Evolutionary conservation across 257 asterid species (phyloP), one percentile per base, ranked within the genome.

Genomic region (Henckelia pumila): DNA sequence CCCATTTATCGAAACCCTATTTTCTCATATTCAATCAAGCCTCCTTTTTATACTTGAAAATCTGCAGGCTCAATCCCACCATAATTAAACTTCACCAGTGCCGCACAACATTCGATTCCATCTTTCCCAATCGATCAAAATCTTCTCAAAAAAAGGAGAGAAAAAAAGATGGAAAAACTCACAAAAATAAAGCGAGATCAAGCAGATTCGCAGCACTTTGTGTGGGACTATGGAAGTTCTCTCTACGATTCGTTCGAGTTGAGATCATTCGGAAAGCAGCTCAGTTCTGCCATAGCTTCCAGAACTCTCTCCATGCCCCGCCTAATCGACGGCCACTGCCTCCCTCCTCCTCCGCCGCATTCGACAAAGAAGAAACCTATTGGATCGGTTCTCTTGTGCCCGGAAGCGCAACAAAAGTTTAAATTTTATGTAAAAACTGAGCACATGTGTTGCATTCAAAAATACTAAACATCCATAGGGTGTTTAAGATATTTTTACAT

Each of bases 191-290:
- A 75, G 16, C 64, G 63, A 61, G 70, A 61, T 23, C 44, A 66
- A 25, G 14, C 66, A 14, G 35, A 35, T 2, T 9, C 25, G 28
- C 70, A 79, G n/a, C 74, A 71, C 59, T 70, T 14, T 0, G 69
- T 85, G 8, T 89, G 97, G 97, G 97, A 89, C 53, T 87, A 89
- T 7, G 97, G 77, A 3, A 89, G 97, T 73, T 82, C 93, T 0
- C 83, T 89, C 4, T 89, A 89, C 76, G 96, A 89, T 25, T 89
- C 96, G 1, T 89, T 84, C 47, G 96, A 89, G 82, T 62, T 82
- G 4, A 77, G 84, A 68, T 70, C 95, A 1, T 81, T 89, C 33
- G 85, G 81, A 24, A 83, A 83, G 11, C 91, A 85, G 23, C 88
- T 89, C 10, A 69, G 80, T 23, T 85, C 95, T 6, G 97, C 94